A percentile compares a stretch with the other conserved stretches of the same genome.
phyloP scores from a whole-genome alignment of 2,329 filamentous ascomycete species.

The Diaporthe citriasiana region DNA sequence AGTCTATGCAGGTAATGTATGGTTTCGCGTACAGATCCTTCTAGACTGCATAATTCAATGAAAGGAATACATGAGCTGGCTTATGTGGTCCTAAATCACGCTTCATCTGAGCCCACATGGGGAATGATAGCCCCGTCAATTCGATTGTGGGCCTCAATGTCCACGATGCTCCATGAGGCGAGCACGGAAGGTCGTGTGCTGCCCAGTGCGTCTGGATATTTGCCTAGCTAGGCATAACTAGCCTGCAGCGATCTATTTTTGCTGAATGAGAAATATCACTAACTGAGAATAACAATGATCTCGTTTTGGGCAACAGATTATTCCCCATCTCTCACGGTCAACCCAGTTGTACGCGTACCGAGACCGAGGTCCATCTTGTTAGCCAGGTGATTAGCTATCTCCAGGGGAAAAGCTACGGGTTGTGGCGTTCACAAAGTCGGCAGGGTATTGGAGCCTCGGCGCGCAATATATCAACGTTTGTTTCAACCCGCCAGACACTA shows the following conservation, averaged over 20 bases:
- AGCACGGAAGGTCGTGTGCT: constrained; percentile 9
- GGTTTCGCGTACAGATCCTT: background rate
- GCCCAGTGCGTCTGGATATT: constrained; percentile 17
- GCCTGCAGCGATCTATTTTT: background rate
- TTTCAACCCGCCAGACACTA: background rate
- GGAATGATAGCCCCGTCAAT: background rate
- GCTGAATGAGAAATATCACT: background rate
- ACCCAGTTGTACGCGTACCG: background rate
- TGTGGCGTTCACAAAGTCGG: background rate
- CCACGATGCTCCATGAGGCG: constrained; percentile 2
- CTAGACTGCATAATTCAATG: background rate
- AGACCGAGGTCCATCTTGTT: background rate
- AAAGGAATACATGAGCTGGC: background rate
- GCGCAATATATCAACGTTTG: background rate
- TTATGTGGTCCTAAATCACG: background rate
- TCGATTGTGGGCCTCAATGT: constrained; percentile 12
- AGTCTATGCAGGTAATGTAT: background rate
- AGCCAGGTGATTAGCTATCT: background rate
- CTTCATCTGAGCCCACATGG: background rate
- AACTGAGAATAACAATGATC: background rate
- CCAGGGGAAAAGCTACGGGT: background rate
- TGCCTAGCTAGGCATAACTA: background rate
- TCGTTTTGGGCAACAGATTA: background rate
- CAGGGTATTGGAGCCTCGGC: background rate
- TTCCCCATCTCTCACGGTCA: background rate